Base-by-base conservation (phyloP, 345 rosid species). In the Moricandia moricandioides region DNA sequence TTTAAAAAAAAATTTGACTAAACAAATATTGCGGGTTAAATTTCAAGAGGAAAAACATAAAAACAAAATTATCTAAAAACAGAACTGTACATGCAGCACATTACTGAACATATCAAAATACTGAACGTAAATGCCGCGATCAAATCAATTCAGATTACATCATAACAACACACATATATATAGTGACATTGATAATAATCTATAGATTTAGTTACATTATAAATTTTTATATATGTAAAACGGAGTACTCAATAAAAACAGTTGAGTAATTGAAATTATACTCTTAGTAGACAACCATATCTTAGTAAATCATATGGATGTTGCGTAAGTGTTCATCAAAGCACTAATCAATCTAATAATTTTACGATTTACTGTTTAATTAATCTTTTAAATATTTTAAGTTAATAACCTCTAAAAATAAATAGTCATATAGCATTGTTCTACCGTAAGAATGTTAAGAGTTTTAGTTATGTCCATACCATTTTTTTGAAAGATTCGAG, bases 281-380 rank as follows among this genome's bases (percentile, higher is more conserved):
- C 67, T 70, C 64, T 71, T 60, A 14, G 57, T 35, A 71, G 73
- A 78, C 73, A 72, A 57, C 18, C 62, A 65, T 7, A 77, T 77
- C 72, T 77, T 63, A 49, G 65, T 70, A 33, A 76, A 77, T 70
- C 54, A 57, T 57, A 9, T 64, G 49, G 52, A 26, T 39, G 49
- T 70, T 64, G 76, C 80, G 72, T 78, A 55, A 65, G 64, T 65
- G 52, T 65, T 78, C 77, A 72, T 52, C 73, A 72, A 78, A 66
- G 73, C 73, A 78, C 77, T 72, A 71, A 37, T 4, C 62, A 35
- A 31, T 55, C 21, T 14, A 35, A 58, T 78, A 21, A 33, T n/a
- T 59, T 71, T 27, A 45, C 55, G 11, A 7, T 31, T 10, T 11
- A 31, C 45, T 54, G 7, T 45, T 7, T 47, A 5, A 1, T 31